Conservation (phyloP, 2,329 filamentous ascomycete species). For the Diaporthe ilicicola region DNA sequence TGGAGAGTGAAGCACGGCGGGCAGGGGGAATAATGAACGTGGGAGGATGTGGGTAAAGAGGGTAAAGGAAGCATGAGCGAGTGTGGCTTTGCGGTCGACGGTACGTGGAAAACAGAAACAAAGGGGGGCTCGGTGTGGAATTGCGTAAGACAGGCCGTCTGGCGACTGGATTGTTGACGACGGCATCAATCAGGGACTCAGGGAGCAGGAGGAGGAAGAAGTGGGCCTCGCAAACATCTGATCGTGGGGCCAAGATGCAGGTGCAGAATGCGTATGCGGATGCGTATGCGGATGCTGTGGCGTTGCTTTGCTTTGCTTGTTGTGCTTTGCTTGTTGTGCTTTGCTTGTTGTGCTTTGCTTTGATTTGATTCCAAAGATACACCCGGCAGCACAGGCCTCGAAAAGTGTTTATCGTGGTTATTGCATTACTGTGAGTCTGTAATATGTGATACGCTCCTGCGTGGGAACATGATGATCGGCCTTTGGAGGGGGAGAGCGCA, state of each 20-base stretch:
- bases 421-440: background rate
- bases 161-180: slow-evolving; percentile 10
- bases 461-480: background rate
- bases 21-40: background rate
- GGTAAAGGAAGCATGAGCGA: background rate
- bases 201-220: background rate
- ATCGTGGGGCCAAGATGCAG: background rate
- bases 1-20: background rate
- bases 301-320: background rate
- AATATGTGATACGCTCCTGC: background rate
- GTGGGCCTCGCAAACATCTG: slow-evolving; percentile 9
- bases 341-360: background rate
- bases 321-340: background rate
- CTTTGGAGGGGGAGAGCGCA: background rate
- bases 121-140: slow-evolving; percentile 13
- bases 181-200: slow-evolving; percentile 14
- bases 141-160: slow-evolving; percentile 17
- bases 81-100: slow-evolving; percentile 1
- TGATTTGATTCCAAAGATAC: background rate
- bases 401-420: background rate
- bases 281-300: background rate
- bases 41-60: background rate
- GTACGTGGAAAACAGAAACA: background rate
- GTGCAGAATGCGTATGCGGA: background rate
- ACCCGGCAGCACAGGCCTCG: background rate